Evolutionary conservation across 2,329 filamentous ascomycete species (phyloP), one percentile per base, ranked within the genome.

Genomic region (Thermochaetoides dissita): DNA sequence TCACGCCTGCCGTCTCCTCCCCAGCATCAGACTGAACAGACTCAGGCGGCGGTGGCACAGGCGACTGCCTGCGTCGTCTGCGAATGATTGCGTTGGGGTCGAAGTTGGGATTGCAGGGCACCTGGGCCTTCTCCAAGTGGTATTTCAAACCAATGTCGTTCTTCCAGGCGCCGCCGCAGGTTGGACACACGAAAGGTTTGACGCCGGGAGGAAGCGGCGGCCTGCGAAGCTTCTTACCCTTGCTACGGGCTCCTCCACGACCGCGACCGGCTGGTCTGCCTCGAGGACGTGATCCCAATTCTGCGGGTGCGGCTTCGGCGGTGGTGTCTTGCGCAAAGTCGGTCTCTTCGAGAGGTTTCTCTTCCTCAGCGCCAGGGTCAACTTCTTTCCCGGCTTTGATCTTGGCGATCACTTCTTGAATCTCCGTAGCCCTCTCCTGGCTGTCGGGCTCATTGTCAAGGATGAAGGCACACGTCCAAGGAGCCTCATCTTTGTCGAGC

Each of bases 141-240:
- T 78, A 78, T 39, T 74, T 72, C 10, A 77, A 59, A 0, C 74
- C 74, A 37, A 72, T 60, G 31, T 70, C 62, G 40, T 77, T 77
- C 54, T 75, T 76, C 72, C 72, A 78, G 8, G 56, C 59, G 3
- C 64, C 66, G 8, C 66, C 66, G 45, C 74, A 78, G 36, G 65
- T 70, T 8, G 71, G 64, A 46, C 74, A 78, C 12, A 57, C 60
- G 51, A 60, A 74, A 2, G 58, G 49, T 29, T 59, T 58, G 10
- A 48, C 43, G 31, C 47, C 49, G 2, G 37, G 44, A n/a, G 52
- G 38, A 6, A 36, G 30, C 32, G 35, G 10, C 32, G 49, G 42
- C 8, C 47, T 33, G 43, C 46, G 10, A 35, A 8, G 8, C 34
- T 35, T 10, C 34, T 35, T 35, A 11, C 9, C 34, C 31, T 33